Evolutionary conservation across 345 rosid species (phyloP).

Genomic region (Euphorbia pulcherrima): DNA sequence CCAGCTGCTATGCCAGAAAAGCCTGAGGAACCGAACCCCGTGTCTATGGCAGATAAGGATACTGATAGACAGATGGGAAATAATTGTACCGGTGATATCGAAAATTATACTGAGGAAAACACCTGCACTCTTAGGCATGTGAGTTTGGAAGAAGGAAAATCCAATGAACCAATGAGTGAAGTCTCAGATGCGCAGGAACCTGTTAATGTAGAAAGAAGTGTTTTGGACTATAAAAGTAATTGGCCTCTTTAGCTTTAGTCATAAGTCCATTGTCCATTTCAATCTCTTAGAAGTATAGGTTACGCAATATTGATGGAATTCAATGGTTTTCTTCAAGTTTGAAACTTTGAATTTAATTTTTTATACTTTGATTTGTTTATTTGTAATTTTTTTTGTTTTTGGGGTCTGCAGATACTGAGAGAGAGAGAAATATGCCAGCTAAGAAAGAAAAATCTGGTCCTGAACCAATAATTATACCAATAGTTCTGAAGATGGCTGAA

Average conservation of each 20-base stretch:
- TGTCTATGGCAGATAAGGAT: constrained; percentile 26
- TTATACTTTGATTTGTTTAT: no score
- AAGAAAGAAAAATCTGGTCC: constrained; percentile 37
- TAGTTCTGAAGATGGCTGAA: constrained; percentile 85
- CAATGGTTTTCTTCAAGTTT: background rate
- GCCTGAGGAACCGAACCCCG: constrained; percentile 30
- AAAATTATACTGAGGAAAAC: constrained; percentile 29
- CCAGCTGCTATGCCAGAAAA: constrained; percentile 42
- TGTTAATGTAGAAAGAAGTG: constrained; percentile 35
- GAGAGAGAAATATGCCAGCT: constrained; percentile 21
- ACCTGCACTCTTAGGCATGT: constrained; percentile 13
- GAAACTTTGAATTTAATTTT: no score
- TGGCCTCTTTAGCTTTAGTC: constrained; percentile 5
- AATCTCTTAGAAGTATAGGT: background rate
- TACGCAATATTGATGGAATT: background rate
- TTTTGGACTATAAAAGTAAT: constrained; percentile 38
- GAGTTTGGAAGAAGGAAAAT: constrained; percentile 23
- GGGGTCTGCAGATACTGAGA: constrained; percentile 35
- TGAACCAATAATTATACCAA: constrained; percentile 76
- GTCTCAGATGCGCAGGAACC: constrained; percentile 35
- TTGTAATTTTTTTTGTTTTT: constrained; percentile 9
- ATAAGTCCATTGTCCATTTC: background rate
- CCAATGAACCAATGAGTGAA: constrained; percentile 36
- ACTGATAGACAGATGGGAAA: constrained; percentile 32
- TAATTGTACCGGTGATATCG: constrained; percentile 23